phyloP scores from a whole-genome alignment of 1,284 basidiomycete genomes.

The Cryptococcus depauperatus region DNA sequence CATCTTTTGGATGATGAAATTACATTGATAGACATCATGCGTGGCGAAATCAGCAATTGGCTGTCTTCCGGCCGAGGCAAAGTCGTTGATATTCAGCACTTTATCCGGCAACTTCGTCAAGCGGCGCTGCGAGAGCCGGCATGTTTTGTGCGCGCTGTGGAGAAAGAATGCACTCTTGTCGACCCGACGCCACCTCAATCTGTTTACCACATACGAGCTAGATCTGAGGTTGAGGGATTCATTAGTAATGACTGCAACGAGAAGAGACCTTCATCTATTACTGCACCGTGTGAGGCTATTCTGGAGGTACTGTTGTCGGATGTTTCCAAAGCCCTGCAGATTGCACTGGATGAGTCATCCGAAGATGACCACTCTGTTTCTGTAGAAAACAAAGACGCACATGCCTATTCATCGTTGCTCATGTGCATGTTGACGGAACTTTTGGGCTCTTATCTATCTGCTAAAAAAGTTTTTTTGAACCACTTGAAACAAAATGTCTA shows the following conservation, averaged over 20 bases:
- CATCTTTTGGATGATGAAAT: slow-evolving; percentile 76
- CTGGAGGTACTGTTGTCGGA: slow-evolving; percentile 33
- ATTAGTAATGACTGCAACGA: slow-evolving; percentile 2
- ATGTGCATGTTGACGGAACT: slow-evolving; percentile 90
- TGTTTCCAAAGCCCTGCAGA: slow-evolving; percentile 15
- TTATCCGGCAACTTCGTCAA: slow-evolving; percentile 68
- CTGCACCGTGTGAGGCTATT: slow-evolving; percentile 49
- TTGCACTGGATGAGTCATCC: slow-evolving; percentile 1
- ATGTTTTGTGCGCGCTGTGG: slow-evolving; percentile 66
- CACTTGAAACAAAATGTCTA: slow-evolving; percentile 55
- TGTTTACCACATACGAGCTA: slow-evolving; percentile 55
- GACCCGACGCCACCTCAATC: slow-evolving; percentile 57
- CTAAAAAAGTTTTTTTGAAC: slow-evolving; percentile 80
- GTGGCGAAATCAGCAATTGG: slow-evolving; percentile 69
- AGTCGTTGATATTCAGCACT: slow-evolving; percentile 62
- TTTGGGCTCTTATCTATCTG: slow-evolving; percentile 82
- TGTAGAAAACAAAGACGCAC: slow-evolving; percentile 3
- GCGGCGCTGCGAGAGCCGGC: slow-evolving; percentile 73
- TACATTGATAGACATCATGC: slow-evolving; percentile 65
- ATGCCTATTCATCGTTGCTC: slow-evolving; percentile 67
- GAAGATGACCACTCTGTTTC: not conserved
- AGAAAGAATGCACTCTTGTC: slow-evolving; percentile 62
- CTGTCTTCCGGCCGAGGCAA: slow-evolving; percentile 63
- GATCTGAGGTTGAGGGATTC: slow-evolving; percentile 8
- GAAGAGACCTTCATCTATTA: slow-evolving; percentile 1